These are phyloP conservation scores for Ascosphaera pollenicola DNA, from an alignment of 2,329 filamentous ascomycete genomes.

Conservation along the genomic window DNA sequence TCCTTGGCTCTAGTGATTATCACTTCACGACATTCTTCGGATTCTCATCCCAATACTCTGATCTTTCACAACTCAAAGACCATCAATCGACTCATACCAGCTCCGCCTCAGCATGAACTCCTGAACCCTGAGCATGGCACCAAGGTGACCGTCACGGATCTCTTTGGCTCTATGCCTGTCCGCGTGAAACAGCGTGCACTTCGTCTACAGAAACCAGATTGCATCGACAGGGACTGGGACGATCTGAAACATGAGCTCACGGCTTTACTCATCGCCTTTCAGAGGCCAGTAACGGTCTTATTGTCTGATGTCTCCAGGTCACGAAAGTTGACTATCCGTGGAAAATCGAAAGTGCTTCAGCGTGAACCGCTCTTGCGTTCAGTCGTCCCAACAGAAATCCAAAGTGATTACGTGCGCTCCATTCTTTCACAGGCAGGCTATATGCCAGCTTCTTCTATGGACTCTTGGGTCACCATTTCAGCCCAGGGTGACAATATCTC, in stretches of 20 bases:
- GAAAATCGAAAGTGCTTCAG: not conserved
- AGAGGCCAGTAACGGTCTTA: constrained; percentile 30
- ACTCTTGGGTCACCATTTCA: constrained; percentile 47
- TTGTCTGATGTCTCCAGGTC: constrained; percentile 30
- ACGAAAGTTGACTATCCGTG: constrained; percentile 15
- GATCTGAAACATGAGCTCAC: constrained; percentile 35
- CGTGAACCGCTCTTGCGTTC: no score
- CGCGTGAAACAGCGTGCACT: constrained; percentile 58
- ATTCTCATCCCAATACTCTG: constrained; percentile 35
- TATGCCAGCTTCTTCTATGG: constrained; percentile 26
- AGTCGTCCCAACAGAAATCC: no score
- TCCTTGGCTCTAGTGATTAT: constrained; percentile 57
- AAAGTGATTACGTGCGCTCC: constrained; percentile 18
- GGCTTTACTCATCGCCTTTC: constrained; percentile 50
- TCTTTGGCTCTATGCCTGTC: constrained; percentile 83
- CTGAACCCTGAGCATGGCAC: constrained; percentile 42
- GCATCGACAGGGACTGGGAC: constrained; percentile 43
- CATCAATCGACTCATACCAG: constrained; percentile 41
- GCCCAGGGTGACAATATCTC: constrained; percentile 40
- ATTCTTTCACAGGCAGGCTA: constrained; percentile 46
- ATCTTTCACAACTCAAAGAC: constrained; percentile 47
- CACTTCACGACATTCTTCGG: constrained; percentile 39
- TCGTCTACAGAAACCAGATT: constrained; percentile 26
- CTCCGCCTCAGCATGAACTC: constrained; percentile 34
- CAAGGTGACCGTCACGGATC: constrained; percentile 48